These are phyloP conservation scores for Fusarium devonianum DNA, from an alignment of 2,329 filamentous ascomycete species.

Conservation along the genomic window DNA sequence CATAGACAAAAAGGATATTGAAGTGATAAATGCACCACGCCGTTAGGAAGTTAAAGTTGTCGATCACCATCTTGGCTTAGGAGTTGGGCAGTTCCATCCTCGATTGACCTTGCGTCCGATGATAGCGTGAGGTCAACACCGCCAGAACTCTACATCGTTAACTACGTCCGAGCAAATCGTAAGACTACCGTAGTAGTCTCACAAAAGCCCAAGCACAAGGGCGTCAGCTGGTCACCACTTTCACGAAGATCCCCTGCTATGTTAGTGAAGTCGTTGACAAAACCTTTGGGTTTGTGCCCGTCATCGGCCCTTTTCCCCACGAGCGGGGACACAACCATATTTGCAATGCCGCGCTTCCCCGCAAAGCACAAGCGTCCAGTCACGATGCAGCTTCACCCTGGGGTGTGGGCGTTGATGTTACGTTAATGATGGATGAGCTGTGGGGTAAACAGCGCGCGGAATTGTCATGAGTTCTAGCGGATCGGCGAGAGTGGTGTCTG, in stretches of 20 bases:
- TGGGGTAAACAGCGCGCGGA: slow-evolving; percentile 15
- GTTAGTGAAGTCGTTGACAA: no score
- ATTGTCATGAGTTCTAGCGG: not conserved
- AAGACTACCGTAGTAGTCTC: no score
- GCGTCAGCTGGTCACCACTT: slow-evolving; percentile 9
- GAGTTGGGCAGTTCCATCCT: not conserved
- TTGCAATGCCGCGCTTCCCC: slow-evolving; percentile 8
- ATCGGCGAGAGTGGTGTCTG: not conserved
- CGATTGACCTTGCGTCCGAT: not conserved
- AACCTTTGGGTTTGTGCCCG: not conserved
- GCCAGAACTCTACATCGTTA: not conserved
- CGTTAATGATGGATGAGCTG: slow-evolving; percentile 8
- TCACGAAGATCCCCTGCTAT: slow-evolving; percentile 1
- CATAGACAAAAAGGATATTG: not conserved
- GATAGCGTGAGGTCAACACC: slow-evolving; percentile 2
- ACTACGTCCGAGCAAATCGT: not conserved
- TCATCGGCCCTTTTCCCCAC: slow-evolving; percentile 37
- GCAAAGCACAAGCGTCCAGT: slow-evolving; percentile 19
- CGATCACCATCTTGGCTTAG: slow-evolving; percentile 19
- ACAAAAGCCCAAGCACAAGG: not conserved
- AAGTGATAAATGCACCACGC: slow-evolving; percentile 1
- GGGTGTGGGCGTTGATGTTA: slow-evolving; percentile 1
- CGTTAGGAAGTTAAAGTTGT: slow-evolving; percentile 21
- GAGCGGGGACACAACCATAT: slow-evolving; percentile 12
- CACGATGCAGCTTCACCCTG: slow-evolving; percentile 14